Base-by-base conservation (phyloP, 352 stramenopile species). In the Thraustotheca clavata region DNA sequence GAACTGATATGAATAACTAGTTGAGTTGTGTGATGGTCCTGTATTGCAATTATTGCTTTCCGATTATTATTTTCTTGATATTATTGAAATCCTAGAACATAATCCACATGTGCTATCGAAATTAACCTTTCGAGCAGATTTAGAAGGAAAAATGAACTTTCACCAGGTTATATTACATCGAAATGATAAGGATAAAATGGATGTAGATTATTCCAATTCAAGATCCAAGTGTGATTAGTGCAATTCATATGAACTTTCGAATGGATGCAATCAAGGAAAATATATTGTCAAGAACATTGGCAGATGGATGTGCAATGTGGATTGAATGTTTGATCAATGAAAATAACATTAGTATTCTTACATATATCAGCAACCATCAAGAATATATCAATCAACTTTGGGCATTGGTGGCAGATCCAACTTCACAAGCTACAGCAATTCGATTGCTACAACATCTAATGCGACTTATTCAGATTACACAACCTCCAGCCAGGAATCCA, bases 221-320 rank as follows among this genome's bases (percentile, higher is more conserved):
- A 22, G 82, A 94, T 41, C 61, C 36, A 0, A 62, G 35, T 35
- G 75, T 94, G n/a, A 68, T 85, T 31, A 70, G 79, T n/a, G 79
- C 80, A 22, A 76, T 91, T 20, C 84, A 94, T 59, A 79, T 88
- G 69, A 94, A 94, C 69, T 94, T 86, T 57, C 84, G 84, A 36
- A 91, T 94, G 63, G 81, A 91, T 54, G 84, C 91, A 57, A 88
- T 94, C 63, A 94, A 91, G 52, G 84, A 94, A 67, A 91, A 90
- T 50, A 77, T 94, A 41, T 47, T 94, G 18, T 83, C 80, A 36
- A 79, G 84, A n/a, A 84, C 80, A 38, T 59, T 94, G 8, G 80
- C 82, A 0, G 84, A 94, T 60, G 76, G 78, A 49, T 83, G 78
- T 26, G 78, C 86, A 34, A 75, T 91, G 47, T 80, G 91, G 73